A percentile compares a stretch with the other conserved stretches of the same genome.
Evolutionary conservation across 345 rosid genomes (phyloP).

Genomic region (Psidium guajava): DNA sequence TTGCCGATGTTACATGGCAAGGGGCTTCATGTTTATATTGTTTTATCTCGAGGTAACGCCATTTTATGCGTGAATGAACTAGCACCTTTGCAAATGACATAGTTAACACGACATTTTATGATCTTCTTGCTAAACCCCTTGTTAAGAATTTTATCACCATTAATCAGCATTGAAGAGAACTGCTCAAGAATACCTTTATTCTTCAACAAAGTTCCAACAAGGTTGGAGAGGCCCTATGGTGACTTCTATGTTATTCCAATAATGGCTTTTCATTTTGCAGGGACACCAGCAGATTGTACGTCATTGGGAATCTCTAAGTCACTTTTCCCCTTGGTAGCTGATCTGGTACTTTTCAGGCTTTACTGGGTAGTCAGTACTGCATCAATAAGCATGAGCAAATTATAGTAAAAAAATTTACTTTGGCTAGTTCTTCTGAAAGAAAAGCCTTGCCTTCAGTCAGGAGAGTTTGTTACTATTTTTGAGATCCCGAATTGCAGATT

Average conservation of each 20-base stretch:
- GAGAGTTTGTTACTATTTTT: background rate
- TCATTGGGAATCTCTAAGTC: constrained; percentile 63
- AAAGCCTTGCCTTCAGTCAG: background rate
- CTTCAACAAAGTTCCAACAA: background rate
- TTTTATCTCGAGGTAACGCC: background rate
- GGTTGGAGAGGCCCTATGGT: background rate
- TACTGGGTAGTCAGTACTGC: background rate
- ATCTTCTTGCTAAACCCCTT: background rate
- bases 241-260: background rate
- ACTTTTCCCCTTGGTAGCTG: constrained; percentile 62
- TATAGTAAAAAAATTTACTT: background rate
- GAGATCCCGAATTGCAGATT: background rate
- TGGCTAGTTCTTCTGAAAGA: background rate
- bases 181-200: background rate
- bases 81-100: background rate
- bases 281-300: constrained; percentile 91
- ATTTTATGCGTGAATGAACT: background rate
- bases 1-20: background rate
- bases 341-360: constrained; percentile 37
- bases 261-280: constrained; percentile 14
- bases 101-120: background rate
- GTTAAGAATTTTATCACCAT: background rate
- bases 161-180: background rate
- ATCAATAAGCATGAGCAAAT: background rate
- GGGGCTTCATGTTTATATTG: background rate